phyloP scores from a whole-genome alignment of 177 flowering plant species.

The Telopea speciosissima region DNA sequence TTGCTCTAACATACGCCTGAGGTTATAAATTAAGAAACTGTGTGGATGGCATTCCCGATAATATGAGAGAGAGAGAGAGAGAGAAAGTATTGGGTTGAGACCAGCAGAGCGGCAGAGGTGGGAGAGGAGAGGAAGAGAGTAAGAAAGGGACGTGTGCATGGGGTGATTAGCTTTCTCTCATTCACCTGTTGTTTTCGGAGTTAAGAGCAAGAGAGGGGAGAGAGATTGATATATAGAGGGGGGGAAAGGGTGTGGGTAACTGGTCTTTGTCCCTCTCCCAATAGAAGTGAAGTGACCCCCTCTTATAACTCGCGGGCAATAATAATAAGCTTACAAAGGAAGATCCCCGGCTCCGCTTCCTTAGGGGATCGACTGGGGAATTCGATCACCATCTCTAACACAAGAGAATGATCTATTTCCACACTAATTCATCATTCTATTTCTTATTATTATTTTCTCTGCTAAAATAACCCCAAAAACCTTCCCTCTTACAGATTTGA shows the following conservation, averaged over 20 bases:
- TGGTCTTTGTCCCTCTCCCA: slow-evolving; percentile 11
- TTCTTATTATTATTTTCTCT: too few species aligned
- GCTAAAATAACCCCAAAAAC: background rate
- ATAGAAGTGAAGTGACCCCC: background rate
- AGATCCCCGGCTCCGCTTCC: slow-evolving; percentile 11
- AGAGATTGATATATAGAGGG: too few species aligned
- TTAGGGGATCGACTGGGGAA: slow-evolving; percentile 11
- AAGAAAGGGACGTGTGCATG: slow-evolving; percentile 86
- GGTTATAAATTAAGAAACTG: slow-evolving; percentile 7
- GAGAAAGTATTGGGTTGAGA: too few species aligned
- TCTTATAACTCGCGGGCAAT: slow-evolving; percentile 27
- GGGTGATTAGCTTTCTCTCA: slow-evolving; percentile 40
- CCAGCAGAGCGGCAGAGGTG: slow-evolving; percentile 65
- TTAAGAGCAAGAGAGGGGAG: slow-evolving; percentile 14
- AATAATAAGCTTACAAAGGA: slow-evolving; percentile 10
- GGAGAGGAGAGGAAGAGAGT: slow-evolving; percentile 53
- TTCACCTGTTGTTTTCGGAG: slow-evolving; percentile 62
- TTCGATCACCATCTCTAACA: background rate
- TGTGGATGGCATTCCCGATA: slow-evolving; percentile 48
- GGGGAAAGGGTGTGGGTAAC: too few species aligned
- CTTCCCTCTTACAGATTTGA: slow-evolving; percentile 23
- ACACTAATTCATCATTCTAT: too few species aligned
- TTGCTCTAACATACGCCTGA: slow-evolving; percentile 6
- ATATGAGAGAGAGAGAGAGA: slow-evolving; percentile 6
- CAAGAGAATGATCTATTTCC: too few species aligned